Base-by-base conservation (phyloP, 164 flowering plant species). In the Pachysandra terminalis region DNA sequence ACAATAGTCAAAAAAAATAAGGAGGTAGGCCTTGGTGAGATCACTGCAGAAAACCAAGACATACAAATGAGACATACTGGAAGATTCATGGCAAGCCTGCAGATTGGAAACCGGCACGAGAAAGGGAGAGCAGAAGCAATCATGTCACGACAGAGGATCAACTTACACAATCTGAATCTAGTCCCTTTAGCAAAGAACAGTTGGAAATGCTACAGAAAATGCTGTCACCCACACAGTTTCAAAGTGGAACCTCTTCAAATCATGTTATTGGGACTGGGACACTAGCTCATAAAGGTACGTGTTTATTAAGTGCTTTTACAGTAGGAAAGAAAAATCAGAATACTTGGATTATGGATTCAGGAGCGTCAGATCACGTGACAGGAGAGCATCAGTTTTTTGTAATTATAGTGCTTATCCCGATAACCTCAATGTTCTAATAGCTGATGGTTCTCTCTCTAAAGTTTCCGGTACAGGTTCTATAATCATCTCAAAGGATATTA, bases 351-450 rank as follows among this genome's bases (percentile, higher is more conserved):
- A 16, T 72, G 3, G 70, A 72, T 48, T 51, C 61, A 16, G 56
- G 70, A n/a, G 75, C 75, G 5, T 48, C 66, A 0, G 32, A 72
- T 45, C 75, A 72, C 49, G 66, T 72, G 55, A 66, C 70, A 19
- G 45, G 66, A 22, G 37, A 58, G 15, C 12, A 0, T 6, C 23
- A 17, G 21, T 53, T 21, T 53, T 53, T 53, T 0, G 22, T 3
- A 19, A 53, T 0, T 53, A 53, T 53, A 8, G 13, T 15, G 0
- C 12, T 9, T 53, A 16, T 53, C 56, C 19, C 0, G 56, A 53
- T 17, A 53, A 53, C 22, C 56, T 53, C 14, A 53, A 10, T 21
- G 2, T 8, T 17, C 19, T 5, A 3, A 53, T 53, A 17, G 56
- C 13, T 21, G 12, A 53, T 53, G 5, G 56, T 2, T 53, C 56